Base-by-base conservation (phyloP, 2,329 filamentous ascomycete genomes). In the Neospermospora avenae region DNA sequence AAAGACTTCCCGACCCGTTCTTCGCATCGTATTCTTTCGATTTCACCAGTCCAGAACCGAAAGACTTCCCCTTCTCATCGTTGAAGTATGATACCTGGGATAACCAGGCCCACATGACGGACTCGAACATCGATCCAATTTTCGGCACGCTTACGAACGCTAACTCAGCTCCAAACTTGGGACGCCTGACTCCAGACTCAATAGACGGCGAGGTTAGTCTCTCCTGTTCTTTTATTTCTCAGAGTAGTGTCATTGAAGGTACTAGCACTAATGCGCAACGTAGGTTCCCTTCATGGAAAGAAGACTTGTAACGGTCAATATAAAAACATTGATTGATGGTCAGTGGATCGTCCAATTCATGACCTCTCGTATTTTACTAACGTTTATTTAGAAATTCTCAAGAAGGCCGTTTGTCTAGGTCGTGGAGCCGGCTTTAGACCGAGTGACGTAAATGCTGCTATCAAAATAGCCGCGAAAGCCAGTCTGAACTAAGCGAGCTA, bases 361-460 rank as follows among this genome's bases (percentile, higher is more conserved):
- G 52, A 34, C 1, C 28, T 51, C 14, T 28, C n/a, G 35, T 3
- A 2, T 39, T n/a, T 39, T n/a, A 31, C 46, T 55, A 58, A 61
- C 4, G 48, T 39, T n/a, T 39, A 7, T 34, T 25, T 22, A 74
- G 71, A 71, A 67, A 59, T 74, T 13, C 53, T 67, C 16, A 53
- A 16, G n/a, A 63, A 63, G 31, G 67, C 58, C 25, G 65, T 70
- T 18, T 74, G 72, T 59, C 52, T 74, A 14, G 71, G 72, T 18
- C 61, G 71, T 22, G 53, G 66, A 10, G 69, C 72, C 25, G 72
- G 72, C 16, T 73, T 68, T 35, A 65, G 70, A 42, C 68, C 63
- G 4, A 39, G 59, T 16, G 72, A 74, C 63, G 68, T 74, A 4
- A 72, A 74, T 61, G 60, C 66, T 24, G 71, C 72, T 45, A 68